Base-by-base conservation (phyloP, 1,284 basidiomycete species). In the Naganishia sp. region DNA sequence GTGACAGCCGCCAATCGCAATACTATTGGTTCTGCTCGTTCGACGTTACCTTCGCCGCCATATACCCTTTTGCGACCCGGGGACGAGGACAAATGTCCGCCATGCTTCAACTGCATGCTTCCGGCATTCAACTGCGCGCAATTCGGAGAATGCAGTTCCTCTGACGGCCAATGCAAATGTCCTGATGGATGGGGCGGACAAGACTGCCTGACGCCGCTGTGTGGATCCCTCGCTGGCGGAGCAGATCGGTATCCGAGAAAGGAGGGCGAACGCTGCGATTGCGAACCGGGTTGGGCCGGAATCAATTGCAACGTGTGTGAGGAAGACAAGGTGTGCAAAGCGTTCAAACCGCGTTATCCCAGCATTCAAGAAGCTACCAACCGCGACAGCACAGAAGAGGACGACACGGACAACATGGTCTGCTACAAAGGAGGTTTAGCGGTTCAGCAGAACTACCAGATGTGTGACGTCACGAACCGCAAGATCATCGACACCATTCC, bases 301-400 rank as follows among this genome's bases (percentile, higher is more conserved):
- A 89, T 98, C 71, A 98, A 97, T 76, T 98, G 94, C 81, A 96
- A 97, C 78, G 92, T 96, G 0, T 97, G 94, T 80, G 82, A 92
- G 78, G 87, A 83, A 49, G 86, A 96, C 76, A 74, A 85, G 46
- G 86, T 92, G 2, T 97, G 94, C 77, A 77, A 83, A 18, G 86
- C 84, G 2, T 92, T 94, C 76, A 88, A 88, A 18, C 82, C 90
- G 31, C 82, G 82, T 0, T 70, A 69, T 66, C 74, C 72, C 3
- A 48, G 65, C 66, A 75, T 52, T 44, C 59, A 52, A n/a, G 45
- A 49, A 4, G 48, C 39, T 71, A 25, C 72, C 57, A 33, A 54
- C 55, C n/a, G 33, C 39, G 46, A 70, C 21, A 79, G 80, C 5
- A 81, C 81, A 9, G 83, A 74, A 4, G 76, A 84, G 2, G 83